Evolutionary conservation across 2,329 filamentous ascomycete species (phyloP), one percentile per base, ranked within the genome.

Genomic region (Plenodomus biglobosus): DNA sequence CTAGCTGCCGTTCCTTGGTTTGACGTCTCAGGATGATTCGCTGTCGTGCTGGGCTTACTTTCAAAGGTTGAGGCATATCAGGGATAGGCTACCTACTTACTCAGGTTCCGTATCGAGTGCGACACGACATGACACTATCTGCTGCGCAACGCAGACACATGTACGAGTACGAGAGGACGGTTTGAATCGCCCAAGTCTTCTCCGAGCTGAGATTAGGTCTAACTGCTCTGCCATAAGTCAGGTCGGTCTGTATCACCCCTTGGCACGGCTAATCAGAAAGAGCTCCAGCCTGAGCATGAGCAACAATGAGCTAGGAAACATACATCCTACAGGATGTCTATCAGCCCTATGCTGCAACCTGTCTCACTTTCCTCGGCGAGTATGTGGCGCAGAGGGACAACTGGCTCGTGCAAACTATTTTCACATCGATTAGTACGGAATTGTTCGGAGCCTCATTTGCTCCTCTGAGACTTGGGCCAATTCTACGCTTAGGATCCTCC

Each of bases 1-100:
- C 39, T 45, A 44, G 47, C 34, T 40, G 38, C 40, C 45, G 46
- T 32, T 32, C 20, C 15, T 22, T 11, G 27, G 27, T 15, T 15
- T 11, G 15, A 8, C 27, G 6, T 27, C 13, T 18, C 21, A 8
- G 34, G 15, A 18, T 30, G 15, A 21, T n/a, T 36, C 32, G 13
- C 8, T 32, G 8, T 11, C 15, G 27, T 15, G 27, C 27, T 3
- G 11, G 27, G 8, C 27, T 32, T 15, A 32, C 27, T 3, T 32
- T 32, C 11, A 11, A 15, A 32, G 27, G 22, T 15, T 15, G 15
- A 32, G 13, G 27, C 27, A 10, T 11, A 32, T 32, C 27, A 10
- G 3, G 15, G 27, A 32, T 7, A 32, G 27, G 27, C 27, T 32
- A 32, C 27, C n/a, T n/a, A n/a, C n/a, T 24, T 11, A 24, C 22